phyloP scores from a whole-genome alignment of 2,329 filamentous ascomycete genomes.

The Cercospora zeae-maydis region DNA sequence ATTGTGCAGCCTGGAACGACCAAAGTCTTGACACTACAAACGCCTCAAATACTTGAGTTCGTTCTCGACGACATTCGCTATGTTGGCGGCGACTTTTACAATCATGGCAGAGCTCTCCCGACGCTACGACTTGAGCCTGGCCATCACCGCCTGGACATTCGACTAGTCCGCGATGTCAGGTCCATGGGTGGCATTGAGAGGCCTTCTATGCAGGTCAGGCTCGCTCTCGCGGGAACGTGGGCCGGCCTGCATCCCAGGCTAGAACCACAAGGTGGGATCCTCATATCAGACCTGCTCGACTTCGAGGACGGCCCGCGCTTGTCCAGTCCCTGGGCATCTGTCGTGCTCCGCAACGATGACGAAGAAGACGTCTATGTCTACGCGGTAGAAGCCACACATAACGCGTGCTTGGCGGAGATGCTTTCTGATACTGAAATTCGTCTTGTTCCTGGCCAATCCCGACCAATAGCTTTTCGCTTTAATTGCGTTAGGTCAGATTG shows the following conservation, averaged over 20 bases:
- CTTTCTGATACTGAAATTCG: constrained; percentile 15
- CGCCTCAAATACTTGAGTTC: constrained; percentile 51
- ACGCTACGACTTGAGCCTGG: constrained; percentile 51
- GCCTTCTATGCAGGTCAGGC: constrained; percentile 44
- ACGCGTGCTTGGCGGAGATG: constrained; percentile 22
- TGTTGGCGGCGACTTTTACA: constrained; percentile 58
- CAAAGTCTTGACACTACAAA: constrained; percentile 43
- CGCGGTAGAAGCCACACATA: constrained; percentile 17
- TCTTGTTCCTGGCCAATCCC: constrained; percentile 41
- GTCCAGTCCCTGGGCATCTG: constrained; percentile 47
- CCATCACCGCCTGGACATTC: constrained; percentile 50
- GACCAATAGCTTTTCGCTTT: constrained; percentile 40
- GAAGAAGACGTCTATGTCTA: constrained; percentile 23
- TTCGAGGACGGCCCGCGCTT: constrained; percentile 40
- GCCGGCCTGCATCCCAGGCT: constrained; percentile 30
- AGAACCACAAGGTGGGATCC: constrained; percentile 26
- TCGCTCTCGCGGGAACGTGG: constrained; percentile 36
- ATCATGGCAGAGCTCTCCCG: constrained; percentile 49
- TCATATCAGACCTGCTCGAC: constrained; percentile 52
- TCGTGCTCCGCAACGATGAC: constrained; percentile 47
- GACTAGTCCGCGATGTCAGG: constrained; percentile 55
- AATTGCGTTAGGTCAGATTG: constrained; percentile 23
- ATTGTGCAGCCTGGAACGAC: constrained; percentile 35
- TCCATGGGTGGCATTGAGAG: constrained; percentile 52
- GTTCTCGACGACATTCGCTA: constrained; percentile 51